Evolutionary conservation across 2,329 filamentous ascomycete species (phyloP).

Genomic region (Emericellopsis cladophorae): DNA sequence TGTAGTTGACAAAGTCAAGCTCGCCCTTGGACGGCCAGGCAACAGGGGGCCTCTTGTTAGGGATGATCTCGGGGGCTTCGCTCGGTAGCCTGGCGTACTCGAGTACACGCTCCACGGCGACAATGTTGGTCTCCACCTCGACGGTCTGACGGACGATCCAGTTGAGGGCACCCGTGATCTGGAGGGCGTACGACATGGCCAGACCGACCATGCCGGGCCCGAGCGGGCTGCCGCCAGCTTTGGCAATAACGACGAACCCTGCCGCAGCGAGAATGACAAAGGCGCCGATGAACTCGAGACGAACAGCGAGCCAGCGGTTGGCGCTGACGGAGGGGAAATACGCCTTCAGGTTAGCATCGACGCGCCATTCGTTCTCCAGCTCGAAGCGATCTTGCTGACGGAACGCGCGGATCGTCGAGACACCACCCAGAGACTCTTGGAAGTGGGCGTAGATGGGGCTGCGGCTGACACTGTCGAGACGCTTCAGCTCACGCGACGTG

Average conservation of each 20-base stretch:
- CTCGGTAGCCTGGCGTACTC: slow-evolving; percentile 87
- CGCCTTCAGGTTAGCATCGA: slow-evolving; percentile 86
- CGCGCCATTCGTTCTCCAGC: slow-evolving; percentile 91
- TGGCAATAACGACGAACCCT: slow-evolving; percentile 68
- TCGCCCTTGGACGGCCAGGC: slow-evolving; percentile 86
- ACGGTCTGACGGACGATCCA: slow-evolving; percentile 99
- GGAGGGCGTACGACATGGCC: slow-evolving; percentile 91
- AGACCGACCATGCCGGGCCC: slow-evolving; percentile 73
- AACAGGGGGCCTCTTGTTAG: slow-evolving; percentile 72
- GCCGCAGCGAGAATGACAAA: slow-evolving; percentile 85
- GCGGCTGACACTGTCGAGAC: slow-evolving; percentile 85
- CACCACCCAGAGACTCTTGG: slow-evolving; percentile 88
- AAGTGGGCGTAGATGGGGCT: slow-evolving; percentile 98
- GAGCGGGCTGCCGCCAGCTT: slow-evolving; percentile 49
- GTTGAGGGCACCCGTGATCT: slow-evolving; percentile 94
- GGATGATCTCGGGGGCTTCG: slow-evolving; percentile 89
- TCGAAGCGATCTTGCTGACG: slow-evolving; percentile 78
- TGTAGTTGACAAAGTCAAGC: slow-evolving; percentile 87
- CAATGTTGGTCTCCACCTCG: slow-evolving; percentile 99
- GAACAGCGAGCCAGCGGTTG: slow-evolving; percentile 86
- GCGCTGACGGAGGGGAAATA: slow-evolving; percentile 95
- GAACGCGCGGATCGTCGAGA: slow-evolving; percentile 92
- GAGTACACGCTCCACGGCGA: slow-evolving; percentile 92
- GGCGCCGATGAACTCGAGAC: slow-evolving; percentile 89
- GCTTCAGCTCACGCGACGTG: slow-evolving; percentile 91